Evolutionary conservation across 805 yeast species (phyloP).

Genomic region (Starmerella geochares): DNA sequence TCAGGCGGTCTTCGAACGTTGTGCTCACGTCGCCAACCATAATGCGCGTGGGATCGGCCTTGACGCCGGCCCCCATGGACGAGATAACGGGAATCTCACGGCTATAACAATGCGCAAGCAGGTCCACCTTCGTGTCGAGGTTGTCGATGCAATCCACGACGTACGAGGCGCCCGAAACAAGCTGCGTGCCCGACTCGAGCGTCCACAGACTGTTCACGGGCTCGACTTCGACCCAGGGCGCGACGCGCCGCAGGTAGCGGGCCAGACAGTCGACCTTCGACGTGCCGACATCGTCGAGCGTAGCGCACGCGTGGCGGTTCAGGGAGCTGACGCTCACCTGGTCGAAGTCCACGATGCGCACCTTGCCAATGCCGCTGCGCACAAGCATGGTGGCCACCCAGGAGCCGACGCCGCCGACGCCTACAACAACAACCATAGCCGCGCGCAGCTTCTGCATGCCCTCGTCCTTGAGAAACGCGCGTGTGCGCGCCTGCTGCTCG

Average conservation of each 20-base stretch:
- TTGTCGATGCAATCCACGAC: constrained; percentile 95
- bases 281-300: constrained; percentile 81
- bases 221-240: constrained; percentile 91
- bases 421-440: constrained; percentile 68
- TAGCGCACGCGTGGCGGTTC: constrained; percentile 91
- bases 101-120: constrained; percentile 60
- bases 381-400: constrained; percentile 88
- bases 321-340: constrained; percentile 88
- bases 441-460: constrained; percentile 67
- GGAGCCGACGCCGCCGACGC: constrained; percentile 98
- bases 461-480: constrained; percentile 79
- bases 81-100: constrained; percentile 60
- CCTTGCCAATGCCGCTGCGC: constrained; percentile 74
- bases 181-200: constrained; percentile 46
- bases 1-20: constrained; percentile 89
- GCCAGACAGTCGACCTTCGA: constrained; percentile 77
- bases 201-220: constrained; percentile 71
- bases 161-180: constrained; percentile 57
- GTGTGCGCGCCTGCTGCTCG: constrained; percentile 89
- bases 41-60: constrained; percentile 87
- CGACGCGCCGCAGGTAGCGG: constrained; percentile 55
- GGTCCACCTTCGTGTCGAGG: constrained; percentile 90
- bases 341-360: constrained; percentile 85
- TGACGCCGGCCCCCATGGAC: constrained; percentile 96
- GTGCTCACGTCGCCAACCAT: constrained; percentile 79